Base-by-base conservation (phyloP, 768 basidiomycete species). In the Hemileccinum impolitum region DNA sequence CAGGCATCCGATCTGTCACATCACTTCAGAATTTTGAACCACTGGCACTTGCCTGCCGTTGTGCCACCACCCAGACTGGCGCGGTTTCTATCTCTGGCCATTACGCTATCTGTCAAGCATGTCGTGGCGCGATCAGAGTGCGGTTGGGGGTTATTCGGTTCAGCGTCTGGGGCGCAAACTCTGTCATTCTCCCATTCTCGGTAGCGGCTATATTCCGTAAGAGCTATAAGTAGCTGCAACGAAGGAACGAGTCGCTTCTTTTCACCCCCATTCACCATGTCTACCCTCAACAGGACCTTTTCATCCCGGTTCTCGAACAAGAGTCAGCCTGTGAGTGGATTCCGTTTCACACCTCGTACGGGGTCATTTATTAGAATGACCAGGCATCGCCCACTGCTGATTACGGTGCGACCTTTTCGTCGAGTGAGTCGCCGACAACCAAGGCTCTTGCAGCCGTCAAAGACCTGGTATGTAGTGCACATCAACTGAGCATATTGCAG, bases 261-360 rank as follows among this genome's bases (percentile, higher is more conserved):
- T 51, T 34, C 42, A 19, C 23, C 47, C 47, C 31, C 50, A 31
- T 31, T 44, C 47, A 44, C 30, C 43, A 67, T 67, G 66, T 62
- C 66, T 31, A n/a, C 55, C 15, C 53, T 67, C 48, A 63, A 36
- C 48, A 56, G 67, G 54, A 39, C 65, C 19, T 44, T 67, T 43
- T 67, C 67, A 0, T 56, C 61, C 3, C 66, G 66, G 14, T 65
- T 67, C 45, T 61, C 65, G 7, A 41, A 52, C 34, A 69, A 46
- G 52, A 57, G 55, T 38, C 60, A 65, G 25, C 36, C 56, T 6
- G 68, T 69, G 39, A 48, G 67, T 48, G 6, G 8, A 1, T 15
- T 45, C 26, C 39, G 1, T n/a, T 13, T 5, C 32, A 25, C 4
- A 7, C 28, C 26, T 17, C 5, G 6, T 23, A 4, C 28, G 45